These are phyloP conservation scores for Globisporangium apiculatum DNA, from an alignment of 352 stramenopile genomes.

Conservation along the genomic window DNA sequence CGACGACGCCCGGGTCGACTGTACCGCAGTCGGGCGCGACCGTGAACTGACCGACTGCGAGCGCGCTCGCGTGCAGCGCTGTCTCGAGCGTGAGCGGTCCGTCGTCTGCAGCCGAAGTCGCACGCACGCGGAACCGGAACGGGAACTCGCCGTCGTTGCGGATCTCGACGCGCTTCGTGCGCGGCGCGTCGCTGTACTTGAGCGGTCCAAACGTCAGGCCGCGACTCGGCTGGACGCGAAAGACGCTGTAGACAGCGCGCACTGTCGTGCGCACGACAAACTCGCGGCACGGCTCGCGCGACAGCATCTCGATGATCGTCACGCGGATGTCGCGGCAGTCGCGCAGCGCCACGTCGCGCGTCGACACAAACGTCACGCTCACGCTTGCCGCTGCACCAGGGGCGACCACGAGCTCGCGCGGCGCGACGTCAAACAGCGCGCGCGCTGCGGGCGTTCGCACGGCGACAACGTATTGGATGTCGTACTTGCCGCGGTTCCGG, in stretches of 20 bases:
- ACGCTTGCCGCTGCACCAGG: constrained; percentile 63
- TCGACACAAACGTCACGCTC: constrained; percentile 74
- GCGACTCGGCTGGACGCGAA: constrained; percentile 81
- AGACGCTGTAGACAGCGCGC: constrained; percentile 79
- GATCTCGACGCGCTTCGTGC: constrained; percentile 81
- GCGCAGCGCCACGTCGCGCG: constrained; percentile 72
- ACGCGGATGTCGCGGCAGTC: constrained; percentile 92
- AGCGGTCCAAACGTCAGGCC: constrained; percentile 92
- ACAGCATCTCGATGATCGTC: constrained; percentile 89
- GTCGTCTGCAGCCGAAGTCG: neutral
- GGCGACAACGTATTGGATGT: constrained; percentile 81
- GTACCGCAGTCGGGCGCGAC: constrained; percentile 67
- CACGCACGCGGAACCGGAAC: constrained; percentile 82
- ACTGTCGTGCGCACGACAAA: constrained; percentile 81
- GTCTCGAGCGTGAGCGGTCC: constrained; percentile 35
- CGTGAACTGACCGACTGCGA: constrained; percentile 74
- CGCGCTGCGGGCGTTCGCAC: constrained; percentile 41
- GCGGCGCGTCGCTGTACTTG: constrained; percentile 80
- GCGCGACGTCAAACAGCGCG: constrained; percentile 80
- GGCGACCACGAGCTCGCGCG: constrained; percentile 65
- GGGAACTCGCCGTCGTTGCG: constrained; percentile 92
- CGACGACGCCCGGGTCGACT: constrained; percentile 80
- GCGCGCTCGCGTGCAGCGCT: constrained; percentile 14
- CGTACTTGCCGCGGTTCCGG: constrained; percentile 91
- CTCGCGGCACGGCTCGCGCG: constrained; percentile 83